A percentile compares a stretch with the other conserved stretches of the same genome.
Evolutionary conservation across 1,284 basidiomycete species (phyloP).

Genomic region (Pterulicium gracile): DNA sequence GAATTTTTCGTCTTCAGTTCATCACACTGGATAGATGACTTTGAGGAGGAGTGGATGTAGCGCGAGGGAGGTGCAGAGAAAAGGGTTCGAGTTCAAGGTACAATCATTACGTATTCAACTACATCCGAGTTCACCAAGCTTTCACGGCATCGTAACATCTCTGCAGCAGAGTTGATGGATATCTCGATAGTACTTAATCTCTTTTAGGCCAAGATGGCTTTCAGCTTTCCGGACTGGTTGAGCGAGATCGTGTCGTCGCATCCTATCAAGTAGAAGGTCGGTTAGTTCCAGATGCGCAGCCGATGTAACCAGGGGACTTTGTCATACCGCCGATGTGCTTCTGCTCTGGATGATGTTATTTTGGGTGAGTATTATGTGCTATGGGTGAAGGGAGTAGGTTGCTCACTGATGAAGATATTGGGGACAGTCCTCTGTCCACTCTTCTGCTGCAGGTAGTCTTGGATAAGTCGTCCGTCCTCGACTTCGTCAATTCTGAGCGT

Average conservation of each 20-base stretch:
- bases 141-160: too few relatives aligned
- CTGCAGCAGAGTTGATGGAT: too few relatives aligned
- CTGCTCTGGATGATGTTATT: conserved; percentile 24
- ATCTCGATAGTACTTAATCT: too few relatives aligned
- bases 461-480: conserved; percentile 47
- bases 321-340: conserved; percentile 44
- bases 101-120: too few relatives aligned
- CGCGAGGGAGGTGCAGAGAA: too few relatives aligned
- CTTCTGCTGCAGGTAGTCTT: conserved; percentile 47
- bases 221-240: not conserved
- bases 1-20: too few relatives aligned
- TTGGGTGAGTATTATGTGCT: not conserved
- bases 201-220: too few relatives aligned
- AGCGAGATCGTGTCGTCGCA: not conserved
- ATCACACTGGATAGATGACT: too few relatives aligned
- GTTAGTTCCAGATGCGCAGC: not conserved
- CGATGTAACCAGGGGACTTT: not conserved
- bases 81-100: too few relatives aligned
- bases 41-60: too few relatives aligned
- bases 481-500: conserved; percentile 25
- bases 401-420: conserved; percentile 60
- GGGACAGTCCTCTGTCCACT: conserved; percentile 57
- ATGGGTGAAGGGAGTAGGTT: conserved; percentile 1
- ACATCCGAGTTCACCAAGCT: too few relatives aligned
- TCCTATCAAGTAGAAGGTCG: not conserved